Evolutionary conservation across 2,329 filamentous ascomycete genomes (phyloP), one percentile per base, ranked within the genome.

Genomic region (Alternaria brassicicola): DNA sequence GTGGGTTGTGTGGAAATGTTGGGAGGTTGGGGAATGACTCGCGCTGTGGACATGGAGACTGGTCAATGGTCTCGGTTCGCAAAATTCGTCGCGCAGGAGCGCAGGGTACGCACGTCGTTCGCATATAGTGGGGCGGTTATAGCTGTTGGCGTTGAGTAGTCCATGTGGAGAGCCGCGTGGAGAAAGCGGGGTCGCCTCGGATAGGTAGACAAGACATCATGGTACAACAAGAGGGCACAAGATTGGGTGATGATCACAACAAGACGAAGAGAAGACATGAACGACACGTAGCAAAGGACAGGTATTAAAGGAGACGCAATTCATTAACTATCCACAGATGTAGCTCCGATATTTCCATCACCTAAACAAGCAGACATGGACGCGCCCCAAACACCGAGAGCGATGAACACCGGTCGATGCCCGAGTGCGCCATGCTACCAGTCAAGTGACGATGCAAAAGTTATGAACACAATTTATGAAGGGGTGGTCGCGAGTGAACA

Each of bases 1-100:
- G 73, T 3, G 80, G 67, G 52, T 76, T 71, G 31, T 72, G 59
- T 4, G 81, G 79, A 55, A 82, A 82, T 2, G 76, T 72, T 7
- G 80, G 80, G 19, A 80, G 72, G 36, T 69, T 59, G 3, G 67
- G 41, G 28, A 76, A 78, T 23, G 59, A 13, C 6, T 63, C 51
- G n/a, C 21, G 21, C 9, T 36, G n/a, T 4, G 63, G 61, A 9
- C 64, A 64, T 13, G 56, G 31, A 6, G 65, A 57, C 25, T 17
- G 25, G 23, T 25, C 19, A 26, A 30, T 23, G 25, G 26, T 52
- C 31, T 38, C 25, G 28, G 19, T 26, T 25, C 15, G 38, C 35
- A 12, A 26, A 7, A n/a, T 15, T 19, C n/a, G 31, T 26, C 28
- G n/a, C 30, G 28, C 26, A 38, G 28, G 23, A 23, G 21, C 28